These are phyloP conservation scores for Tephrocybe sp. DNA, from an alignment of 768 basidiomycete genomes.

Conservation along the genomic window DNA sequence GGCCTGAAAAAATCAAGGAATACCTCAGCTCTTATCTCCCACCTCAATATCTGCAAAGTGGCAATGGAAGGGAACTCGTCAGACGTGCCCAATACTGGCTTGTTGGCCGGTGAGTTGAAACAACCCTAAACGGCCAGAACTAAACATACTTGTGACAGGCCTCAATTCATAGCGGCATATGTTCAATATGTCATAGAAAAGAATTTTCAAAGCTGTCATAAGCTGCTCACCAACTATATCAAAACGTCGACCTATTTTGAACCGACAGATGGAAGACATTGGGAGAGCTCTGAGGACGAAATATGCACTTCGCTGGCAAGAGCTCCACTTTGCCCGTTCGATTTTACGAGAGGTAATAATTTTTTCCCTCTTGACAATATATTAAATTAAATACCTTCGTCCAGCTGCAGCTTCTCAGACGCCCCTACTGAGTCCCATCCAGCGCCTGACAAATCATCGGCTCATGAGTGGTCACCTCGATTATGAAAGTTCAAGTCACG, in stretches of 20 bases:
- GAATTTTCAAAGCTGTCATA: background rate
- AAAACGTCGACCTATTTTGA: background rate
- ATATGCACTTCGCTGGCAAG: too few species aligned
- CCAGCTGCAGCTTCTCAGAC: too few species aligned
- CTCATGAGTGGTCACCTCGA: background rate
- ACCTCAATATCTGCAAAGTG: background rate
- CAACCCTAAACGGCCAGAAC: background rate
- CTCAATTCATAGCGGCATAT: constrained; percentile 1
- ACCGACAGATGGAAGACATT: background rate
- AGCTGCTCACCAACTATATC: background rate
- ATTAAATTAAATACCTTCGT: too few species aligned
- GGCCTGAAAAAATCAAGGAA: too few species aligned
- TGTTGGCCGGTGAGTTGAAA: background rate
- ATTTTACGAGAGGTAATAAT: background rate
- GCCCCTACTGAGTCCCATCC: too few species aligned
- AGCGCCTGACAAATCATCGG: background rate
- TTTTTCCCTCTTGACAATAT: background rate
- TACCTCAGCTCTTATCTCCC: background rate
- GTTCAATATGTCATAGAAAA: background rate
- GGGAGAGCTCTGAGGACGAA: background rate
- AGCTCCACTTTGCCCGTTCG: background rate
- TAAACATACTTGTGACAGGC: background rate
- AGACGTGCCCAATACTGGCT: background rate
- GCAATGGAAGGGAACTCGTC: background rate
- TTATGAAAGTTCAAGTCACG: background rate